phyloP scores from a whole-genome alignment of 768 basidiomycete species.

The Collybiopsis luxurians region DNA sequence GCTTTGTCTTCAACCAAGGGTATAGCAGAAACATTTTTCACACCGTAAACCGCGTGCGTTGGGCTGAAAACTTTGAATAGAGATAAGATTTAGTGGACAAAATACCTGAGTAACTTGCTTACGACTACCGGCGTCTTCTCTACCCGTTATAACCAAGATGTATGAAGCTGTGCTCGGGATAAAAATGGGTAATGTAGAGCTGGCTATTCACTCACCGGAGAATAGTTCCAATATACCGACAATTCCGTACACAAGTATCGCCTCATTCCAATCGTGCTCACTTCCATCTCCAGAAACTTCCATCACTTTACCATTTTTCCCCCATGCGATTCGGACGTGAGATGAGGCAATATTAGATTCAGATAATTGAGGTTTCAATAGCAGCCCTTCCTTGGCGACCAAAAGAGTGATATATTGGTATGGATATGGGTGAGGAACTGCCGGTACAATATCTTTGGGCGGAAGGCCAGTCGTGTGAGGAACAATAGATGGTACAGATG shows the following conservation, averaged over 20 bases:
- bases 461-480: conserved; percentile 41
- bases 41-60: conserved; percentile 57
- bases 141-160: conserved; percentile 68
- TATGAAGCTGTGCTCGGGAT: conserved; percentile 56
- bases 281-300: conserved; percentile 38
- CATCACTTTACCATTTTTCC: conserved; percentile 51
- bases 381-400: conserved; percentile 57
- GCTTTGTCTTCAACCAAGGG: conserved; percentile 71
- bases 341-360: conserved; percentile 28
- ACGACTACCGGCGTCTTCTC: conserved; percentile 64
- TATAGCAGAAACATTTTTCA: conserved; percentile 69
- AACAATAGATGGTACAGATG: conserved; percentile 11
- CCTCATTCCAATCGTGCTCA: conserved; percentile 50
- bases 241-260: conserved; percentile 70
- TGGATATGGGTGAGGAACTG: conserved; percentile 74
- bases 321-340: conserved; percentile 59
- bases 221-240: conserved; percentile 73
- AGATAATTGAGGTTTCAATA: conserved; percentile 56
- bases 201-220: conserved; percentile 46
- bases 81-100: background rate
- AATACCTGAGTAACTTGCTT: conserved; percentile 21
- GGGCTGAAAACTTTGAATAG: conserved; percentile 59
- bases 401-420: conserved; percentile 66
- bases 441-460: conserved; percentile 62
- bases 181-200: conserved; percentile 7